Base-by-base conservation (phyloP, 2,329 filamentous ascomycete species). In the Ophiostoma ips region DNA sequence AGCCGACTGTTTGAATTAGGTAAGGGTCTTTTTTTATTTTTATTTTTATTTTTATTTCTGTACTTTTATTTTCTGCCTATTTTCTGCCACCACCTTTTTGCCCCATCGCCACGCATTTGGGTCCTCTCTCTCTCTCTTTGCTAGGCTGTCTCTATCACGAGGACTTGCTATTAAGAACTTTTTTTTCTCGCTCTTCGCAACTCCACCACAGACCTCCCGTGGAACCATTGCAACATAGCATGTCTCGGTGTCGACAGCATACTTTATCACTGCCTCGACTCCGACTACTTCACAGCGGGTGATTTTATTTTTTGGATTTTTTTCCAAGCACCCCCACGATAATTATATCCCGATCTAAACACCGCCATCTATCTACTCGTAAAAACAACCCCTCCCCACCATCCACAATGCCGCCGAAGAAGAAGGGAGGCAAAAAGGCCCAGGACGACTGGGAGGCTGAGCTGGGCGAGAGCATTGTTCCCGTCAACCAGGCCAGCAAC, bases 391-490 rank as follows among this genome's bases (percentile, higher is more conserved):
- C 38, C n/a, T 5, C 30, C 34, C 16, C 55, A 58, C 54, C 66
- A n/a, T n/a, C n/a, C n/a, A 73, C 67, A 54, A 96, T 95, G 90
- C 71, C 89, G 62, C 89, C 89, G 55, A 95, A 57, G 50, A 57
- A 95, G 73, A 94, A 92, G 76, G 95, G 95, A 78, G 72, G 71
- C 59, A 84, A 83, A 65, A 84, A 82, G 69, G 94, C 90, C 63
- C 79, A 85, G 63, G 87, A 95, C 62, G 87, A 95, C 73, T 95
- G 90, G 90, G 92, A 96, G 67, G 81, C 85, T 50, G 88, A 95
- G 56, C 74, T 95, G 50, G 89, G 88, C 61, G 90, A 95, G 70
- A 71, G 74, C 54, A 75, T 81, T 61, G 77, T 78, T 56, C 80
- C 84, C 8, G 70, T 75, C 50, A 71, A 73, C 48, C 69, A 76